Conservation (phyloP, 495 filamentous ascomycete genomes). For the Cercophora sp. region DNA sequence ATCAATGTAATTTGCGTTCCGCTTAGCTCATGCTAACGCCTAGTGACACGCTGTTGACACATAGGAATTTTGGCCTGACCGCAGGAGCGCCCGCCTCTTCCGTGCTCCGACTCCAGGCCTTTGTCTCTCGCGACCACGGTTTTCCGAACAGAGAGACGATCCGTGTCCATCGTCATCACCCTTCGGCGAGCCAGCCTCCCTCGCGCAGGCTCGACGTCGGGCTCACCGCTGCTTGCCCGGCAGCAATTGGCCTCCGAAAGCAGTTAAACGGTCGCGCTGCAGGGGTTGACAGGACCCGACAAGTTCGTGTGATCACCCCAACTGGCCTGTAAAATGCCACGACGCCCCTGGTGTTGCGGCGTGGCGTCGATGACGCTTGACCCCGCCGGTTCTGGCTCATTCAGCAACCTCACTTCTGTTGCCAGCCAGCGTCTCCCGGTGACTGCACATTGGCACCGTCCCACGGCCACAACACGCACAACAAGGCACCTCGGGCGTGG, state of each 20-base stretch:
- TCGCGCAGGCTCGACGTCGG: neutral
- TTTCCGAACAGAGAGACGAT: too few relatives aligned
- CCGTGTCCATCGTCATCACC: too few relatives aligned
- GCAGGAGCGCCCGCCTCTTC: too few relatives aligned
- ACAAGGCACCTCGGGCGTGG: too few relatives aligned
- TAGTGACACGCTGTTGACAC: constrained; percentile 11
- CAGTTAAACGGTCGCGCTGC: neutral
- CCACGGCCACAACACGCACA: too few relatives aligned
- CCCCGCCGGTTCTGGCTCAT: too few relatives aligned
- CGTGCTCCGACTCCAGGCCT: too few relatives aligned
- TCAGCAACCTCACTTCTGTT: neutral
- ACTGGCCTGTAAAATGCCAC: constrained; percentile 10
- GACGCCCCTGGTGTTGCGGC: neutral
- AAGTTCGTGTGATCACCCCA: constrained; percentile 6
- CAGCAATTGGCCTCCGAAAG: neutral
- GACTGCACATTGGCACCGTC: neutral
- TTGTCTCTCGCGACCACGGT: too few relatives aligned
- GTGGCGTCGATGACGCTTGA: constrained; percentile 5
- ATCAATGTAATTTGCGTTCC: too few relatives aligned
- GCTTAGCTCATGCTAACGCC: constrained; percentile 10
- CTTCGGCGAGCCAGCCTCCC: neutral
- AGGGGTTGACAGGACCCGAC: neutral
- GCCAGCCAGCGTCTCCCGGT: neutral
- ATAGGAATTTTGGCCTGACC: neutral
- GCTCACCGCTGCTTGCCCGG: constrained; percentile 13